phyloP scores from a whole-genome alignment of 2,329 filamentous ascomycete genomes.

The Stachybotrys elegans region DNA sequence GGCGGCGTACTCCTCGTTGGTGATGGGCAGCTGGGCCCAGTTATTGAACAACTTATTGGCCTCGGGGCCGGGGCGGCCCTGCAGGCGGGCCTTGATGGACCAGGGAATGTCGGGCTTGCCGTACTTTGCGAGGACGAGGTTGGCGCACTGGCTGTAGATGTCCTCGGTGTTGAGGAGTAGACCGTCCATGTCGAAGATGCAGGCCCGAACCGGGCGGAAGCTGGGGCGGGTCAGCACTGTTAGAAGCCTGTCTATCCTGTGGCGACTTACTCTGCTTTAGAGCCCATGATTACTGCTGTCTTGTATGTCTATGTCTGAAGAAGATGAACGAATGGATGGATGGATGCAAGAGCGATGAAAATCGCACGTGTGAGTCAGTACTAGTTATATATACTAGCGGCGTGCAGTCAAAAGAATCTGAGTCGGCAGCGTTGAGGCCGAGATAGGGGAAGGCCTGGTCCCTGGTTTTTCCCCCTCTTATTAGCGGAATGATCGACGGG shows the following conservation, averaged over 20 bases:
- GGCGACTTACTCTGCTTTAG: constrained; percentile 37
- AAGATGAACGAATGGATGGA: neutral
- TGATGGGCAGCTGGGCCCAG: constrained; percentile 83
- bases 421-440: no score
- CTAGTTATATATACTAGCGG: no score
- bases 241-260: no score
- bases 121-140: constrained; percentile 74
- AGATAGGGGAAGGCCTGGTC: no score
- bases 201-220: constrained; percentile 78
- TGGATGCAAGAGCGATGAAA: neutral
- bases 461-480: no score
- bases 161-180: constrained; percentile 93
- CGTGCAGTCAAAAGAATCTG: no score
- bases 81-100: constrained; percentile 85
- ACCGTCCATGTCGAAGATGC: constrained; percentile 98
- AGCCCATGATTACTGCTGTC: constrained; percentile 30
- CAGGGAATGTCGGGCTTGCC: constrained; percentile 74
- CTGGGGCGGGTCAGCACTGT: constrained; percentile 35
- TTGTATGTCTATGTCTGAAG: neutral
- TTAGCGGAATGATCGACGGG: no score
- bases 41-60: constrained; percentile 56
- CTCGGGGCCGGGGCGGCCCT: constrained; percentile 50
- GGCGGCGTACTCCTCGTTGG: constrained; percentile 58
- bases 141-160: constrained; percentile 76
- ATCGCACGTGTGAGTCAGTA: no score